These are phyloP conservation scores for Capsicum baccatum DNA, from an alignment of 257 asterid species.

Conservation along the genomic window DNA sequence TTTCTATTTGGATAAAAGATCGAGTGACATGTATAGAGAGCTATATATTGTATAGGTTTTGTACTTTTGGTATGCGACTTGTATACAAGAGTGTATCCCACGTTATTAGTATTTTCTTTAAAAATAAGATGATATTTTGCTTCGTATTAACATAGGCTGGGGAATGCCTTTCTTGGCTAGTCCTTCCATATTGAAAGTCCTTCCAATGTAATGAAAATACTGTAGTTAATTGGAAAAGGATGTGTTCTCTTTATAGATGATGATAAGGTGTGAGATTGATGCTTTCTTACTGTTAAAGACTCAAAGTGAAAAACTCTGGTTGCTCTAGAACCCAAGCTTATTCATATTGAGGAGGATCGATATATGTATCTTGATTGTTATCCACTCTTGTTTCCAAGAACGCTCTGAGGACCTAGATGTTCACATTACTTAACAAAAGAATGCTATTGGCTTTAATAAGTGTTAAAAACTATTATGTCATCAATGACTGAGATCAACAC, in stretches of 20 bases:
- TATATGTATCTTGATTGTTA: background rate
- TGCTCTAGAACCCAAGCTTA: background rate
- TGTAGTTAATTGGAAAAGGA: background rate
- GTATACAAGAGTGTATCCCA: background rate
- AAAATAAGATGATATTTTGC: too few species aligned
- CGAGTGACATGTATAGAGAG: background rate
- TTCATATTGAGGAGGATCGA: background rate
- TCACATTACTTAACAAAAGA: background rate
- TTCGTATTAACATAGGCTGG: background rate
- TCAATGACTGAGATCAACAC: background rate
- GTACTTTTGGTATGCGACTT: background rate
- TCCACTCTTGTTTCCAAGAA: background rate
- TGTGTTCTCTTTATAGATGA: background rate
- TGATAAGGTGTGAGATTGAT: background rate
- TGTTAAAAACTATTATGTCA: constrained; percentile 12
- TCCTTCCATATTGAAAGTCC: background rate
- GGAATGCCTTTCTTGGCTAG: background rate
- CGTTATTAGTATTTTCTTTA: too few species aligned
- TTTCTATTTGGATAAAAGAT: background rate
- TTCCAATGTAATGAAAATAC: background rate
- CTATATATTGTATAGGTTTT: background rate
- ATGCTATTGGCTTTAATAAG: background rate
- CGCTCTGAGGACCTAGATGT: background rate
- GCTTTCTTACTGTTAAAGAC: background rate
- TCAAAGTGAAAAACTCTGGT: background rate